These are phyloP conservation scores for Candida krabiensis DNA, from an alignment of 805 yeast species.

Conservation along the genomic window DNA sequence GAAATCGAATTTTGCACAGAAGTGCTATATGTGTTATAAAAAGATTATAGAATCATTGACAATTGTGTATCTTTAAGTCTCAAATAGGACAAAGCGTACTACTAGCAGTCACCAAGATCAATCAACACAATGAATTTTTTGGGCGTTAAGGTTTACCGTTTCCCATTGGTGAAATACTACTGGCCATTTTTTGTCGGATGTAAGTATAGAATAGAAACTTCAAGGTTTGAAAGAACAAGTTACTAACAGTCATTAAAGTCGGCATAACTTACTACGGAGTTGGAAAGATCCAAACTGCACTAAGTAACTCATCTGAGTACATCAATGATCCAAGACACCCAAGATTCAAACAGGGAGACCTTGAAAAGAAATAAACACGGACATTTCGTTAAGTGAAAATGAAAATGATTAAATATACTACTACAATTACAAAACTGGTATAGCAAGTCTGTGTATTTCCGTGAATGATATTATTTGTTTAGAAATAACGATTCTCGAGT, in stretches of 20 bases:
- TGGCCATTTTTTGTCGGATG: constrained; percentile 93
- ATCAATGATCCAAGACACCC: constrained; percentile 97
- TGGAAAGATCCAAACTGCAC: constrained; percentile 65
- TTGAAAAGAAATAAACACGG: constrained; percentile 30
- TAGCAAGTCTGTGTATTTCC: constrained; percentile 2
- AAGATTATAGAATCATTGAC: background rate
- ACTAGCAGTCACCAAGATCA: too few species aligned
- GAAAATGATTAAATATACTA: too few species aligned
- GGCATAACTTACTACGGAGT: constrained; percentile 69
- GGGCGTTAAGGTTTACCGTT: constrained; percentile 36
- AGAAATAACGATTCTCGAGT: constrained; percentile 8
- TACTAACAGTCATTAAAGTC: constrained; percentile 22
- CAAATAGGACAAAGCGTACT: too few species aligned
- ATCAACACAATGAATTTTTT: constrained; percentile 29
- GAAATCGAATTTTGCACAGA: background rate
- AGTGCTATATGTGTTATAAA: too few species aligned
- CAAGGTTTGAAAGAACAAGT: constrained; percentile 5
- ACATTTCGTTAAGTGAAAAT: background rate
- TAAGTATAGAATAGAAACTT: constrained; percentile 35
- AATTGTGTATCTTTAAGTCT: too few species aligned
- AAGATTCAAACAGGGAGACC: constrained; percentile 55
- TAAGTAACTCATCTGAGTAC: constrained; percentile 75
- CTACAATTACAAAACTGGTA: constrained; percentile 6
- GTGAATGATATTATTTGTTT: constrained; percentile 1
- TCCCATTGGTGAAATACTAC: constrained; percentile 57